These are phyloP conservation scores for Tolypocladium capitatum DNA, from an alignment of 2,329 filamentous ascomycete genomes.

Conservation along the genomic window DNA sequence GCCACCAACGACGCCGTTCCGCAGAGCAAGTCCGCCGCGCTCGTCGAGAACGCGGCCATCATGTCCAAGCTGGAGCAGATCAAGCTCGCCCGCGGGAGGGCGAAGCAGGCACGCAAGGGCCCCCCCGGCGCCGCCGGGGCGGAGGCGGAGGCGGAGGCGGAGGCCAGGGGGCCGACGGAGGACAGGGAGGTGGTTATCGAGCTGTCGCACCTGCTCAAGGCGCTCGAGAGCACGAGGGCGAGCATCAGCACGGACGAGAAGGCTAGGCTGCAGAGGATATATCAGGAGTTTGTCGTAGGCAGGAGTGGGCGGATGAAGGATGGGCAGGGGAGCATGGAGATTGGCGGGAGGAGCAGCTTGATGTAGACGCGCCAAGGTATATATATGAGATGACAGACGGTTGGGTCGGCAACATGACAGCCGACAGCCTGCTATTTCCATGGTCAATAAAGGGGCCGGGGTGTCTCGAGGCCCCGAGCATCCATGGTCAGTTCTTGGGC, in stretches of 20 bases:
- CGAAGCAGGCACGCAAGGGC: slow-evolving; percentile 20
- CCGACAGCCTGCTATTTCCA: background rate
- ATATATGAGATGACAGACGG: background rate
- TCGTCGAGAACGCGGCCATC: slow-evolving; percentile 70
- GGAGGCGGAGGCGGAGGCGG: slow-evolving; percentile 11
- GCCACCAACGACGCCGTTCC: slow-evolving; percentile 26
- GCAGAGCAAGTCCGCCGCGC: slow-evolving; percentile 36
- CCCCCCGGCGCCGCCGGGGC: slow-evolving; percentile 4
- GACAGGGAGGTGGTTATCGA: slow-evolving; percentile 63
- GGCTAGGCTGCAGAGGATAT: slow-evolving; percentile 63
- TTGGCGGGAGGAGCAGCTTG: slow-evolving; percentile 83
- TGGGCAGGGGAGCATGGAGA: slow-evolving; percentile 80
- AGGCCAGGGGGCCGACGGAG: slow-evolving; percentile 18
- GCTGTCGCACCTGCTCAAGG: slow-evolving; percentile 72
- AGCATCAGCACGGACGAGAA: slow-evolving; percentile 75
- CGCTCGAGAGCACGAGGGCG: slow-evolving; percentile 61
- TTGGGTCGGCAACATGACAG: background rate
- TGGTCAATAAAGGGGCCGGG: background rate
- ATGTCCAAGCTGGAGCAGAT: slow-evolving; percentile 71
- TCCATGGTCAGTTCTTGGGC: background rate
- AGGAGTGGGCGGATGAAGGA: slow-evolving; percentile 91
- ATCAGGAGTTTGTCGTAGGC: slow-evolving; percentile 83
- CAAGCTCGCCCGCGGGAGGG: slow-evolving; percentile 50
- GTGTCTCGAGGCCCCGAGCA: background rate
- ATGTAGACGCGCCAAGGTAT: slow-evolving; percentile 46